Evolutionary conservation across 2,329 filamentous ascomycete species (phyloP).

Genomic region (Hymenoscyphus linearis): DNA sequence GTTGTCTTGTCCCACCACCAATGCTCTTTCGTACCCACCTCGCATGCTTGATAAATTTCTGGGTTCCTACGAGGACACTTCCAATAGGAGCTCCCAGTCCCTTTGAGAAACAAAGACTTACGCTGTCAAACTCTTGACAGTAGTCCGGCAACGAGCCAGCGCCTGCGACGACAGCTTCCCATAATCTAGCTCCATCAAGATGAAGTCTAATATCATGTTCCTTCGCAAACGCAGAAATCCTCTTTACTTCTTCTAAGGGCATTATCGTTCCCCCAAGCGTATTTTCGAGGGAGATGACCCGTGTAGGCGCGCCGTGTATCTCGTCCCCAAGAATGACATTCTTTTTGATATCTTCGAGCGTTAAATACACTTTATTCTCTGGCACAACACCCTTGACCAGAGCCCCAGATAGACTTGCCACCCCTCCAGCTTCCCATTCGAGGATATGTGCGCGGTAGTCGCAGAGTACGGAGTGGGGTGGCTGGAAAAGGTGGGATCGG

Average conservation of each 20-base stretch:
- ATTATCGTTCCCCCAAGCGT: slow-evolving; percentile 75
- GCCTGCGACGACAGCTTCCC: slow-evolving; percentile 72
- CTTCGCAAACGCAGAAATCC: slow-evolving; percentile 65
- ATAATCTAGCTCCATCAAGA: slow-evolving; percentile 73
- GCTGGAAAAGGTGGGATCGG: slow-evolving; percentile 69
- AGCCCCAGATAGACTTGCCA: slow-evolving; percentile 65
- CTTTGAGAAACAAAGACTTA: slow-evolving; percentile 77
- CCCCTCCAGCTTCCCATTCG: slow-evolving; percentile 59
- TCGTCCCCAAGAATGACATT: slow-evolving; percentile 61
- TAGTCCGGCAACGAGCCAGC: slow-evolving; percentile 63
- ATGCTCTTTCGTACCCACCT: slow-evolving; percentile 77
- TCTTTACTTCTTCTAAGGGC: slow-evolving; percentile 64
- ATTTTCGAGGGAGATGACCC: slow-evolving; percentile 79
- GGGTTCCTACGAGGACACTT: slow-evolving; percentile 60
- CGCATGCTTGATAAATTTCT: slow-evolving; percentile 55
- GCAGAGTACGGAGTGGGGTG: slow-evolving; percentile 74
- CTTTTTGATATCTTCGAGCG: slow-evolving; percentile 58
- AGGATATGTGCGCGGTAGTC: slow-evolving; percentile 77
- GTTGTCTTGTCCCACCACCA: slow-evolving; percentile 72
- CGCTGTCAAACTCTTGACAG: slow-evolving; percentile 63
- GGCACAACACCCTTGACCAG: slow-evolving; percentile 62
- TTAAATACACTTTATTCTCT: slow-evolving; percentile 60
- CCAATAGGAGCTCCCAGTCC: slow-evolving; percentile 78
- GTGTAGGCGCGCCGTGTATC: slow-evolving; percentile 74
- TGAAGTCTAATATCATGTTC: slow-evolving; percentile 64